These are phyloP conservation scores for Sindora glabra DNA, from an alignment of 306 rosid genomes.

Conservation along the genomic window DNA sequence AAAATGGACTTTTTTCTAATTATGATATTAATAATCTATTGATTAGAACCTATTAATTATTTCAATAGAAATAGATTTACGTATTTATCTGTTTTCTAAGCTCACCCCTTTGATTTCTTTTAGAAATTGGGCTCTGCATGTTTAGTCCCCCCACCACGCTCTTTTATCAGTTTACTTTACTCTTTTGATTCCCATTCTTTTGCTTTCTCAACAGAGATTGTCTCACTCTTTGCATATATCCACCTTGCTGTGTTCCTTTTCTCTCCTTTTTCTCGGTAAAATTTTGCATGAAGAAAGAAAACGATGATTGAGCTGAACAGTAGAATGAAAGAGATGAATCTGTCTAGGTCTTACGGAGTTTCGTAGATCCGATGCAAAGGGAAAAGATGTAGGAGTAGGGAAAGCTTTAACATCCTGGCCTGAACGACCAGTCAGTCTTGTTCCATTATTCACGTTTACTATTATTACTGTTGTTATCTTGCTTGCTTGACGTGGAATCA, in stretches of 20 bases:
- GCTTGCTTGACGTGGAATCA: constrained; percentile 14
- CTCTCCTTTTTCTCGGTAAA: neutral
- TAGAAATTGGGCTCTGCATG: too few relatives aligned
- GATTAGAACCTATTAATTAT: too few relatives aligned
- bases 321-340: constrained; percentile 9
- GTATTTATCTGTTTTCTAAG: constrained; percentile 13
- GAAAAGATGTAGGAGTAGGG: constrained; percentile 22
- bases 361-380: constrained; percentile 34
- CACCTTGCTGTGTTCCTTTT: neutral
- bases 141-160: constrained; percentile 18
- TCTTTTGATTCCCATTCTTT: constrained; percentile 17
- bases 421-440: constrained; percentile 22
- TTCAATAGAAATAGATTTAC: too few relatives aligned
- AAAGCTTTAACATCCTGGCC: constrained; percentile 17
- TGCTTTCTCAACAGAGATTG: constrained; percentile 5
- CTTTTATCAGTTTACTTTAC: neutral
- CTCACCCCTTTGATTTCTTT: constrained; percentile 10
- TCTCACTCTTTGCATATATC: constrained; percentile 14
- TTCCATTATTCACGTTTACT: constrained; percentile 16
- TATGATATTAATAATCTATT: too few relatives aligned
- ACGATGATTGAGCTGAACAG: neutral
- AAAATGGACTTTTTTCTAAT: too few relatives aligned
- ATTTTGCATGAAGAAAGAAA: neutral
- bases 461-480: constrained; percentile 14
- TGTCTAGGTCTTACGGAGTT: constrained; percentile 30